Percentiles rank a stretch among this genome's conserved stretches.
Conservation (phyloP, 1,284 basidiomycete species). For the Porogramme epimiltina region DNA sequence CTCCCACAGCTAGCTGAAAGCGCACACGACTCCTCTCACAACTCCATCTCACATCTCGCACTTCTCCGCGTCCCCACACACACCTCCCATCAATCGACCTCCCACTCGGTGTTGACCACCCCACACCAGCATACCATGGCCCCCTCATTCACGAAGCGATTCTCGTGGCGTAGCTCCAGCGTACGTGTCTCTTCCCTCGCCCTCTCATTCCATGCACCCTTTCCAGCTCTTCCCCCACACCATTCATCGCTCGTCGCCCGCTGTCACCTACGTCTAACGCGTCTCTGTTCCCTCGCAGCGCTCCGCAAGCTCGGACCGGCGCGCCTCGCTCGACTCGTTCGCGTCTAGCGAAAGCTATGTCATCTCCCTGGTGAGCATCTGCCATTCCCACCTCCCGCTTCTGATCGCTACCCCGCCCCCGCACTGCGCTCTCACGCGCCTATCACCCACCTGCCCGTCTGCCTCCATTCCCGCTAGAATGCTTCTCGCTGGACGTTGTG, state of each 20-base stretch:
- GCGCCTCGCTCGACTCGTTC: constrained; percentile 16
- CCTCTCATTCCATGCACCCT: neutral
- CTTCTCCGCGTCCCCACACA: too few relatives aligned
- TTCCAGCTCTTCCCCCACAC: neutral
- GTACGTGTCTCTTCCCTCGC: too few relatives aligned
- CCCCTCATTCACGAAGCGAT: constrained; percentile 18
- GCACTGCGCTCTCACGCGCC: neutral
- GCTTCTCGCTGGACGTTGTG: too few relatives aligned
- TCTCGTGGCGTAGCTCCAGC: constrained; percentile 17
- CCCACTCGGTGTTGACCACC: too few relatives aligned
- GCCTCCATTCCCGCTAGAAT: too few relatives aligned
- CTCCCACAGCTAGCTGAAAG: too few relatives aligned
- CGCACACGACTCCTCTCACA: neutral
- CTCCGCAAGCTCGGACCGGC: constrained; percentile 10
- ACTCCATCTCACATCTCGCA: neutral
- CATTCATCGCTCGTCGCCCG: too few relatives aligned
- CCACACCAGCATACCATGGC: constrained; percentile 8
- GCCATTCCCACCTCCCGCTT: neutral
- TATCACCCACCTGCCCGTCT: too few relatives aligned
- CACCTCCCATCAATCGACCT: too few relatives aligned
- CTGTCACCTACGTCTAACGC: too few relatives aligned
- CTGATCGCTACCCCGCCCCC: neutral
- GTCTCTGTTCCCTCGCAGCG: constrained; percentile 6
- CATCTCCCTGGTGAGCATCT: constrained; percentile 15
- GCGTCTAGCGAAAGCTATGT: constrained; percentile 15